Conservation (phyloP, 495 filamentous ascomycete genomes). For the Penicillium cataractarum region DNA sequence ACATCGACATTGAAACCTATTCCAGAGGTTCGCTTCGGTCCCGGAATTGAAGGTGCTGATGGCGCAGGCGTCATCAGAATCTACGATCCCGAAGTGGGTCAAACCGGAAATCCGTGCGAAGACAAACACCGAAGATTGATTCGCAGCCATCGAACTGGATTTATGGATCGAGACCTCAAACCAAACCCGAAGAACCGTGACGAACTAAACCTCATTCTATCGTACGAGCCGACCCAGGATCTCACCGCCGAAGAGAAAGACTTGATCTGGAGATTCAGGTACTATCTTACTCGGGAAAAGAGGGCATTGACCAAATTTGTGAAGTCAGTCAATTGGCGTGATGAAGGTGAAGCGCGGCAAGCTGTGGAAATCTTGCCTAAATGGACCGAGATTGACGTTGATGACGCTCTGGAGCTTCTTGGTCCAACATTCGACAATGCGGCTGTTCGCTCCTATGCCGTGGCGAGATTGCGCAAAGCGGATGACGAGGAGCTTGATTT, state of each 20-base stretch:
- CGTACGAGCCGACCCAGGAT: constrained; percentile 88
- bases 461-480: constrained; percentile 85
- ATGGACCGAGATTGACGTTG: constrained; percentile 97
- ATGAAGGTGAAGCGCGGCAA: constrained; percentile 82
- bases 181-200: constrained; percentile 97
- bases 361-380: constrained; percentile 87
- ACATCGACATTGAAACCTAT: constrained; percentile 73
- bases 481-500: constrained; percentile 92
- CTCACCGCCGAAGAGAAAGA: constrained; percentile 91
- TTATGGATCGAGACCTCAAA: constrained; percentile 89
- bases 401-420: constrained; percentile 92
- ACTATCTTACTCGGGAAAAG: constrained; percentile 91
- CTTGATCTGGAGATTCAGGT: constrained; percentile 93
- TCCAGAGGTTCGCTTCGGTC: constrained; percentile 81
- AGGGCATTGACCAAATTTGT: constrained; percentile 95
- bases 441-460: constrained; percentile 87
- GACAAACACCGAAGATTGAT: constrained; percentile 92
- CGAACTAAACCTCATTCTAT: constrained; percentile 87
- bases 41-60: constrained; percentile 69
- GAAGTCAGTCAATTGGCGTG: constrained; percentile 93
- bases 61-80: constrained; percentile 69
- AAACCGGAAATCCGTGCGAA: constrained; percentile 89
- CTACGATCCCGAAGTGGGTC: constrained; percentile 92
- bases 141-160: constrained; percentile 88
- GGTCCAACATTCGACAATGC: constrained; percentile 90